A percentile compares a stretch with the other conserved stretches of the same genome.
Conservation (phyloP, 768 basidiomycete species). For the Tulasnella sp. region DNA sequence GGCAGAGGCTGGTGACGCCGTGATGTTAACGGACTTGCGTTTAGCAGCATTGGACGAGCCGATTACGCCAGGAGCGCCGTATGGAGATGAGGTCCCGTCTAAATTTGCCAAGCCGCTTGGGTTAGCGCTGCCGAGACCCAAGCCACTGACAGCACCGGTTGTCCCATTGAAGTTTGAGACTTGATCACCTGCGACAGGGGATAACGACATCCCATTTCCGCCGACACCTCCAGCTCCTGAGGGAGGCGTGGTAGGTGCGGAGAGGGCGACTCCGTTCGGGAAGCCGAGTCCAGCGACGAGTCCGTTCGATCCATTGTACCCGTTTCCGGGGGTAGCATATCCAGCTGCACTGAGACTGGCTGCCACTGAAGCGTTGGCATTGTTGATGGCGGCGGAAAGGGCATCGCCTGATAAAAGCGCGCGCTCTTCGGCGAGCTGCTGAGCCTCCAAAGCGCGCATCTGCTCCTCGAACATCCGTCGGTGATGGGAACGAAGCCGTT, state of each 20-base stretch:
- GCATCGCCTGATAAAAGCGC: constrained; percentile 66
- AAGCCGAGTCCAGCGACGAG: constrained; percentile 5
- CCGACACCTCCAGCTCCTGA: constrained; percentile 40
- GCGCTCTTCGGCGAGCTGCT: constrained; percentile 61
- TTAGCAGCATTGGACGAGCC: neutral
- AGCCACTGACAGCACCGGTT: constrained; percentile 48
- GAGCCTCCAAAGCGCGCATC: constrained; percentile 87
- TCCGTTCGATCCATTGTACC: constrained; percentile 26
- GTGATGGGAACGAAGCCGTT: constrained; percentile 78
- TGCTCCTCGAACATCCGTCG: constrained; percentile 92
- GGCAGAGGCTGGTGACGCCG: neutral
- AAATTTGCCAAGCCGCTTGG: neutral
- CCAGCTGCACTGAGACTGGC: neutral
- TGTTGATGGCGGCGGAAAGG: constrained; percentile 27
- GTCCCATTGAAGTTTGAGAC: neutral
- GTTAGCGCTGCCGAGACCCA: neutral
- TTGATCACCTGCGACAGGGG: constrained; percentile 27
- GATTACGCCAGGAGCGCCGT: neutral
- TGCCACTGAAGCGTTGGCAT: neutral
- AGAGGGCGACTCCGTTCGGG: constrained; percentile 72
- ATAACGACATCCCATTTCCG: neutral
- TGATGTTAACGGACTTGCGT: constrained; percentile 18
- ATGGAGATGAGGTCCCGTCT: neutral
- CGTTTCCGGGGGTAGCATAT: constrained; percentile 33
- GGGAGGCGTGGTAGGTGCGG: constrained; percentile 83